phyloP scores from a whole-genome alignment of 352 stramenopile species.

The Phytophthora cajani region DNA sequence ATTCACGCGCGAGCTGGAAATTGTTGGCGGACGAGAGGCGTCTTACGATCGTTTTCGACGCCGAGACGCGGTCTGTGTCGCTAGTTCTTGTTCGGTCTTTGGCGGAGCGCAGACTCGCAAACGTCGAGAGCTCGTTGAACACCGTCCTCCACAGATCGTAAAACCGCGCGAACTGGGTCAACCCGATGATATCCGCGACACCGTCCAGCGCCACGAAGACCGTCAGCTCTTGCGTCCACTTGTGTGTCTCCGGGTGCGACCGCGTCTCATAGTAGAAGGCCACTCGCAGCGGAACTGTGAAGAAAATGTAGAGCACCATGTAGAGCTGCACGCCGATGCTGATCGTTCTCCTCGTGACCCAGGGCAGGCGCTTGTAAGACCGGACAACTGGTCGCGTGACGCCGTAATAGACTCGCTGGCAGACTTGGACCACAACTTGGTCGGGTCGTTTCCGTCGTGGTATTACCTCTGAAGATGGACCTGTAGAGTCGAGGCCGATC shows the following conservation, averaged over 20 bases:
- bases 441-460: background rate
- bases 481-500: background rate
- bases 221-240: constrained; percentile 55
- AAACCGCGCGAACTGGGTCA: constrained; percentile 54
- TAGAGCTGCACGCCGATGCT: constrained; percentile 13
- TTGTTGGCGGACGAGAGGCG: constrained; percentile 7
- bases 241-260: background rate
- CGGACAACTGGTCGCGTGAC: constrained; percentile 1
- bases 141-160: constrained; percentile 45
- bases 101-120: constrained; percentile 49
- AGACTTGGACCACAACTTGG: background rate
- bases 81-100: constrained; percentile 42
- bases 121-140: constrained; percentile 52
- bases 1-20: constrained; percentile 28
- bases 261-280: constrained; percentile 28
- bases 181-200: constrained; percentile 50
- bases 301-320: constrained; percentile 29
- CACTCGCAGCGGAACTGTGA: constrained; percentile 30
- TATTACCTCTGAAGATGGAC: background rate
- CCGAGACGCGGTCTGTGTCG: constrained; percentile 20
- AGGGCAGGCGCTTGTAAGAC: constrained; percentile 18
- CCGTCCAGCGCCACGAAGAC: constrained; percentile 49
- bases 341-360: constrained; percentile 25
- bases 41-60: background rate
- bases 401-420: constrained; percentile 1